A percentile compares a stretch with the other conserved stretches of the same genome.
phyloP scores from a whole-genome alignment of 352 stramenopile genomes.

The Pythium brachiatum region DNA sequence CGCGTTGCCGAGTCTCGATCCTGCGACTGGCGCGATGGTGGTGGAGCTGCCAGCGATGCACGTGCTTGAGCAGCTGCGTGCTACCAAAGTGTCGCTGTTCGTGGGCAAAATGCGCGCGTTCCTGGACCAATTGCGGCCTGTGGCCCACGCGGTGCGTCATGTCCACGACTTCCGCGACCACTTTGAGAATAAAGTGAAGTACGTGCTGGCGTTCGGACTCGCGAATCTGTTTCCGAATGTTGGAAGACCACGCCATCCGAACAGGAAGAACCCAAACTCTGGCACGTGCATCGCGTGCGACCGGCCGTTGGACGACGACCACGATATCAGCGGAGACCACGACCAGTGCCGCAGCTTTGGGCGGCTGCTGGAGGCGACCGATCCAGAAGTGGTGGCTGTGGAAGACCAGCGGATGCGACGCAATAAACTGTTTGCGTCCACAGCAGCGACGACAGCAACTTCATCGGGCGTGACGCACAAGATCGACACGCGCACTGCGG shows the following conservation, averaged over 20 bases:
- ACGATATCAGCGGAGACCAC: conserved; percentile 30
- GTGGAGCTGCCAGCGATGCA: conserved; percentile 41
- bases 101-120: conserved; percentile 32
- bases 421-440: conserved; percentile 22
- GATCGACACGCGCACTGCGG: conserved; percentile 49
- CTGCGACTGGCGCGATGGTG: conserved; percentile 31
- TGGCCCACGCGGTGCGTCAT: conserved; percentile 36
- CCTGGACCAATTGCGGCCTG: conserved; percentile 51
- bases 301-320: conserved; percentile 44
- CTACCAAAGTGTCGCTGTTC: conserved; percentile 45
- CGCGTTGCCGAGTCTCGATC: conserved; percentile 7
- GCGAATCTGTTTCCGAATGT: conserved; percentile 61
- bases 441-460: not conserved
- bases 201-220: conserved; percentile 57
- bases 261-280: conserved; percentile 23
- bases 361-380: conserved; percentile 12
- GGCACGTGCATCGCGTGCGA: conserved; percentile 68
- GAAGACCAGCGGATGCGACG: conserved; percentile 38
- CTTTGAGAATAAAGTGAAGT: conserved; percentile 43
- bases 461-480: conserved; percentile 27
- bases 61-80: conserved; percentile 49
- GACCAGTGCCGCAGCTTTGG: not conserved
- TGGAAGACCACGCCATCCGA: conserved; percentile 32
- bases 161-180: conserved; percentile 43
- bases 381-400: conserved; percentile 19